These are phyloP conservation scores for Colletotrichum tropicicola DNA, from an alignment of 2,329 filamentous ascomycete genomes.

Conservation along the genomic window DNA sequence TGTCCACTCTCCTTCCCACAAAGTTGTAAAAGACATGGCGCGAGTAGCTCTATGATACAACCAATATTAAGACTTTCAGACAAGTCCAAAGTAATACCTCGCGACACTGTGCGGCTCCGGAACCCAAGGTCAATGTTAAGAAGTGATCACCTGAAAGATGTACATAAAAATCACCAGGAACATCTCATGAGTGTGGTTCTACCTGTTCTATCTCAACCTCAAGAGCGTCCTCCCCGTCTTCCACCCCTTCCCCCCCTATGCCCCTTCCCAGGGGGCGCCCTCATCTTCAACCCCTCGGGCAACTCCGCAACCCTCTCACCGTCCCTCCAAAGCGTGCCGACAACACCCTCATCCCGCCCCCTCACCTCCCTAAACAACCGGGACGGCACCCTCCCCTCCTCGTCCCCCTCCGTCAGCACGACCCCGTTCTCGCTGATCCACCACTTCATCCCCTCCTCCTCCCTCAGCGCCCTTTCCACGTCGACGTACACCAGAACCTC, in stretches of 20 bases:
- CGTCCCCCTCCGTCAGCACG: slow-evolving; percentile 69
- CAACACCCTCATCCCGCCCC: slow-evolving; percentile 56
- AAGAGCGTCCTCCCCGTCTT: slow-evolving; percentile 32
- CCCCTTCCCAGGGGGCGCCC: slow-evolving; percentile 58
- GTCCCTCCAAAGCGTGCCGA: slow-evolving; percentile 75
- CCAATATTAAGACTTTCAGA: too few species aligned
- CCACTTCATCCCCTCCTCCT: slow-evolving; percentile 69
- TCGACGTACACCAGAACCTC: slow-evolving; percentile 84
- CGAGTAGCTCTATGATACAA: too few species aligned
- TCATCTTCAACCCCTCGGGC: slow-evolving; percentile 64
- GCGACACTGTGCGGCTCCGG: too few species aligned
- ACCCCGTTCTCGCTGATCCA: slow-evolving; percentile 84
- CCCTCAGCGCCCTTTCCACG: slow-evolving; percentile 70
- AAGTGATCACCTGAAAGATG: too few species aligned
- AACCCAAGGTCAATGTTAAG: too few species aligned
- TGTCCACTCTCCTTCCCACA: too few species aligned
- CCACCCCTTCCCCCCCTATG: slow-evolving; percentile 47
- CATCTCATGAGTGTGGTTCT: neutral
- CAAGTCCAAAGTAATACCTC: too few species aligned
- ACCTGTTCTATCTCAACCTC: neutral
- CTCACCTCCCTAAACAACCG: slow-evolving; percentile 78
- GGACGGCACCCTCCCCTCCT: slow-evolving; percentile 68
- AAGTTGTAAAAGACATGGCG: too few species aligned
- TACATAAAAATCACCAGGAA: too few species aligned
- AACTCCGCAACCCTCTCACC: slow-evolving; percentile 74